phyloP scores from a whole-genome alignment of 2,329 filamentous ascomycete species.

The Pseudohalonectria lignicola region DNA sequence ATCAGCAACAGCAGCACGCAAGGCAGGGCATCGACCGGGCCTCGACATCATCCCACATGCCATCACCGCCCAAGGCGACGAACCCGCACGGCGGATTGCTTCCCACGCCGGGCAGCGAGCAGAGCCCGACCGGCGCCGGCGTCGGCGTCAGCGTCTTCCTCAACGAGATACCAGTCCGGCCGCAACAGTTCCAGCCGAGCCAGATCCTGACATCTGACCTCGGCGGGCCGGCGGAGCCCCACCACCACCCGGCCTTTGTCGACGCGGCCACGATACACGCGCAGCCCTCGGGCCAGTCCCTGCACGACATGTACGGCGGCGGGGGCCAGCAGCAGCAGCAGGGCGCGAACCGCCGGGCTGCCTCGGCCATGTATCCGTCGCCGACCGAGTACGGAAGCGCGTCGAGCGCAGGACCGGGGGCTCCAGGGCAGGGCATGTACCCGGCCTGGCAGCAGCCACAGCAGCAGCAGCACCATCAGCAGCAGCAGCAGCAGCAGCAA shows the following conservation, averaged over 20 bases:
- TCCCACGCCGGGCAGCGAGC: slow-evolving; percentile 20
- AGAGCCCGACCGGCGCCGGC: slow-evolving; percentile 16
- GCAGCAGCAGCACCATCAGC: no score
- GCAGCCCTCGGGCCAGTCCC: slow-evolving; percentile 21
- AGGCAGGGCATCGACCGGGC: no score
- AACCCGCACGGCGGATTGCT: slow-evolving; percentile 19
- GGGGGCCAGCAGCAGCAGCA: not conserved
- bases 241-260: not conserved
- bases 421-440: slow-evolving; percentile 28
- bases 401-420: slow-evolving; percentile 9
- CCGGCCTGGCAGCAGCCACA: slow-evolving; percentile 31
- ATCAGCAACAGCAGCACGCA: slow-evolving; percentile 14
- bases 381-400: slow-evolving; percentile 17
- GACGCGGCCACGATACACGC: slow-evolving; percentile 11
- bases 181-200: not conserved
- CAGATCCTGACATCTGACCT: not conserved
- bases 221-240: not conserved
- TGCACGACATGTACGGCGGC: slow-evolving; percentile 26
- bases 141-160: slow-evolving; percentile 11
- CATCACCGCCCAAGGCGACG: slow-evolving; percentile 13
- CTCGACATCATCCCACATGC: not conserved
- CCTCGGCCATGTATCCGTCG: not conserved
- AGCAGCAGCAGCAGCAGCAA: slow-evolving; percentile 4
- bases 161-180: slow-evolving; percentile 1
- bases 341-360: not conserved